Base-by-base conservation (phyloP, 1,284 basidiomycete species). In the Anthracocystis walkeri region DNA sequence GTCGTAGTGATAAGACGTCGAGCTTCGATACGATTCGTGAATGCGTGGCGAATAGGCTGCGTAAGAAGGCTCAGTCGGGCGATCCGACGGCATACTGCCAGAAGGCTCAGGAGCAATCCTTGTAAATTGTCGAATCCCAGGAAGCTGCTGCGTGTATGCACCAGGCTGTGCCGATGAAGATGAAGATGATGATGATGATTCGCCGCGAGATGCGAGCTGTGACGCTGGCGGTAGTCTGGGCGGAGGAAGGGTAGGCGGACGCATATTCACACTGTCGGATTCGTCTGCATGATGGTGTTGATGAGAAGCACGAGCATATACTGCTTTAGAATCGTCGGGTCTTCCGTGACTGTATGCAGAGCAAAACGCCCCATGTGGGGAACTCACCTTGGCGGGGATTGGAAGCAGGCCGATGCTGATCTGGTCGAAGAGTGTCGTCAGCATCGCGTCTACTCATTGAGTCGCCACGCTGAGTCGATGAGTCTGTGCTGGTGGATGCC, bases 311-410 rank as follows among this genome's bases (percentile, higher is more conserved):
- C 23, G 31, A 40, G 55, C 21, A 18, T 3, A 6, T 7, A 29
- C 16, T 25, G 59, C 12, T 35, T 63, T 25, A 58, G 55, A 23
- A 53, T 25, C 31, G 25, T 54, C 52, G 27, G 35, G 27, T 44
- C 56, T 42, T 33, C 20, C 11, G 58, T 7, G 25, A 29, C 18
- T 21, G 49, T 16, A 2, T 23, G 42, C 7, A 23, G n/a, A 23
- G 8, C 4, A 33, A 38, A 2, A 7, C 1, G 7, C 29, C 10
- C 16, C 4, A 4, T 7, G 35, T 1, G 1, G 40, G 14, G 29
- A 35, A 65, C 64, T 60, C 27, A 60, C 58, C 38, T 21, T 27
- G 60, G 21, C 33, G 50, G 8, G 23, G 11, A 8, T 69, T 52
- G 46, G 48, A 45, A 21, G 46, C 12, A 25, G 35, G 12, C 49